Evolutionary conservation across 148 eudicot species (phyloP), one percentile per base, ranked within the genome.

Genomic region (Amaranthus palmeri): DNA sequence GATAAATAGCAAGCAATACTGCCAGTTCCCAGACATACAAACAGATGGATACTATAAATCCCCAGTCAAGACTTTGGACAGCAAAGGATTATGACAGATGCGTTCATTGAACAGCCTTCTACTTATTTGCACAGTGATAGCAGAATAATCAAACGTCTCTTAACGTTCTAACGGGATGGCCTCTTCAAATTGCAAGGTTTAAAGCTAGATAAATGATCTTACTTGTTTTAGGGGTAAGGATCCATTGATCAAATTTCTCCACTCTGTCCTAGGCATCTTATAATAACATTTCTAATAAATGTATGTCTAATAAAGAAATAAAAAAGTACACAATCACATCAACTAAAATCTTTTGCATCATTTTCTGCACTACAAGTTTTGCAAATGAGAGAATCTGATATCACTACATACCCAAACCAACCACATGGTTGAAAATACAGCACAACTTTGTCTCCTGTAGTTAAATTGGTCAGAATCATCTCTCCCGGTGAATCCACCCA

Each of bases 401-500:
- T 53, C 42, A 45, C 17, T 6, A 42, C 91, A 72, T 86, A 95
- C 99, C 99, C 99, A 71, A 95, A 95, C 99, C 98, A 95, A 59
- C 98, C 96, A 44, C 97, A 95, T 65, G 97, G 96, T 80, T 95
- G 98, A 80, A 95, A 95, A 78, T 89, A 91, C 12, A 95, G 87
- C 18, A 95, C 92, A 72, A 85, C 98, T 84, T 95, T 95, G 65
- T 95, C 97, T 66, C 97, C 93, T 8, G 97, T 91, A 10, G 96
- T 89, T 76, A 85, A 69, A 81, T 95, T 95, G 67, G 96, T 80
- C 88, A 95, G 44, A 59, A 95, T 67, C 97, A 95, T 95, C 75
- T 95, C 98, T 49, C 98, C 98, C 2, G 93, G 96, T 56, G 92
- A 87, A 83, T 95, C 98, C 40, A 95, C 88, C 98, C 98, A 95